Base-by-base conservation (phyloP, 164 flowering plant genomes). In the Liquidambar formosana region DNA sequence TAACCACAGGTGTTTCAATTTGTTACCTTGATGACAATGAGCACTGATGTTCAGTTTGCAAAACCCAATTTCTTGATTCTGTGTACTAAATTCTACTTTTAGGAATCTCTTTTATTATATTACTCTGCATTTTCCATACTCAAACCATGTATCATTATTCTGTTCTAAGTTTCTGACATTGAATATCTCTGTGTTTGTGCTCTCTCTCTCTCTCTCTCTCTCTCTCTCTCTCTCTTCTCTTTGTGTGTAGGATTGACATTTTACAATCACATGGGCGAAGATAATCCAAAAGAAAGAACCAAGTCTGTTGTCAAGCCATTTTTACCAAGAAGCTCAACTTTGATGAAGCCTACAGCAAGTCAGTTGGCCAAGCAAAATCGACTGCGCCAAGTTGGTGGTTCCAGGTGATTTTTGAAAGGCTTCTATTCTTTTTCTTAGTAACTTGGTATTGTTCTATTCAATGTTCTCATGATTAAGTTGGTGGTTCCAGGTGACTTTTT, bases 331-430 rank as follows among this genome's bases (percentile, higher is more conserved):
- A 78, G 82, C 72, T 89, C 97, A 65, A 93, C 97, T 69, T 82
- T 92, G 77, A 93, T 91, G 99, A 93, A 89, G 67, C 97, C 99
- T 61, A 95, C 99, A n/a, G 97, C 93, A 38, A 91, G 99, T 77
- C 89, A 85, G 64, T 69, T 95, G 75, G 99, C 99, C 45, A 95
- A 93, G 86, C 97, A 93, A 84, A 88, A 76, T 69, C 80, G 52
- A 57, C 75, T 74, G 12, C 76, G 28, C 61, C 78, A 78, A 65
- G 64, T 64, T 48, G 72, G 71, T 68, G 16, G 54, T 68, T 75
- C 85, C 66, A 86, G 86, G 89, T 87, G 57, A 75, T 53, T 68
- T 10, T 15, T 52, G 9, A 56, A 60, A 21, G 15, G 19, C 9
- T 46, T 70, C 27, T n/a, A 21, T 27, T 52, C 18, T 14, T n/a